A percentile compares a stretch with the other conserved stretches of the same genome.
phyloP scores from a whole-genome alignment of 2,329 filamentous ascomycete species.

The Leptosphaerulina australis region DNA sequence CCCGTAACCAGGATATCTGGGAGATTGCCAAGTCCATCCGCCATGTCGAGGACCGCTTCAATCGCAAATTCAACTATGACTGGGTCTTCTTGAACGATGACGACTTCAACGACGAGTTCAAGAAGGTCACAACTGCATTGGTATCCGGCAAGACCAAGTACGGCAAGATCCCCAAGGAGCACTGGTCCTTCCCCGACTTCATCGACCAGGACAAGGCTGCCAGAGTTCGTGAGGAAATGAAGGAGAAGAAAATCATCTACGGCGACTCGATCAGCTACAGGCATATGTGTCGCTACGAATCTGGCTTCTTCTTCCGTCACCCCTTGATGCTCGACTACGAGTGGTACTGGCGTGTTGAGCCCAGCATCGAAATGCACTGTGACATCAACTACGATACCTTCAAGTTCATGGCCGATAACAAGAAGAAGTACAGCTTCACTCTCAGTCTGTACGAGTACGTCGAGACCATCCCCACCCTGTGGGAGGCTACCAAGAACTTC shows the following conservation, averaged over 20 bases:
- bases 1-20: conserved; percentile 92
- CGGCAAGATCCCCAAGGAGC: conserved; percentile 84
- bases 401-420: conserved; percentile 92
- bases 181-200: conserved; percentile 96
- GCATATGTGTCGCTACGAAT: conserved; percentile 99
- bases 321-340: conserved; percentile 93
- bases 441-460: conserved; percentile 95
- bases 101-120: conserved; percentile 91
- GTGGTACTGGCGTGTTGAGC: conserved; percentile 99
- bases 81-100: conserved; percentile 99
- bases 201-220: conserved; percentile 94
- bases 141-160: conserved; percentile 94
- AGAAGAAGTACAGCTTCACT: conserved; percentile 98
- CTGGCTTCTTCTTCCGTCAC: conserved; percentile 98
- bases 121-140: conserved; percentile 83
- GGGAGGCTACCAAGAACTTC: conserved; percentile 95
- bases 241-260: conserved; percentile 93
- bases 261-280: conserved; percentile 96
- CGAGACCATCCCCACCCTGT: conserved; percentile 94
- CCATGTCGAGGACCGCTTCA: conserved; percentile 97
- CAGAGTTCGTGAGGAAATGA: conserved; percentile 93
- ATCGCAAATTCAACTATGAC: conserved; percentile 94
- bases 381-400: conserved; percentile 96
- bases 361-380: conserved; percentile 94
- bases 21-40: conserved; percentile 96